Evolutionary conservation across 1,139 yeast species (phyloP), one percentile per base, ranked within the genome.

Genomic region (Geotrichum bryndzae): DNA sequence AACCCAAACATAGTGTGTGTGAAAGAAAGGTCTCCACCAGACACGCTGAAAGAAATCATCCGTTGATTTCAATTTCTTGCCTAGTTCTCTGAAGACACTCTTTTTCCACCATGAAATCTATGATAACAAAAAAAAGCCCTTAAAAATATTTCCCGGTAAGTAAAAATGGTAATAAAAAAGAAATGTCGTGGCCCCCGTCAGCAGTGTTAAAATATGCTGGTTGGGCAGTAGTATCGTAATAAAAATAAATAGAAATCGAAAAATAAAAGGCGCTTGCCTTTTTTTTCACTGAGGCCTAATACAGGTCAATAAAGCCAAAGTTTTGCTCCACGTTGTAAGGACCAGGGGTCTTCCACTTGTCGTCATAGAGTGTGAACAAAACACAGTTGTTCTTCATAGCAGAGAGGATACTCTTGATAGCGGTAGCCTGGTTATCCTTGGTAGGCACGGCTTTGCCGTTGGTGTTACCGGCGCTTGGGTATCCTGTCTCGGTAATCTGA

Each of bases 341-440:
- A 63, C 97, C 97, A 35, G 96, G 92, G n/a, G 73, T 70, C 74
- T 91, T 91, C 97, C 97, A 91, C 75, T 75, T 80, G 73, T 91
- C 97, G 71, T 91, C 80, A 74, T 76, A 90, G 18, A 91, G 84
- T 23, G 96, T 84, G 69, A 91, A 80, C 65, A 91, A 82, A 57
- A 84, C 83, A 57, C 85, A 84, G 56, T 82, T 79, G 55, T 84
- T 84, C 61, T 73, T 67, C 58, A 86, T 76, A 55, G 79, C 81
- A 31, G 82, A 77, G 58, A 90, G 75, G 54, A 89, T 84, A 35
- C 84, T 76, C 63, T 79, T 74, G 61, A 91, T 80, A 10, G 97
- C 97, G 60, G 79, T 77, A 63, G 75, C 72, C 77, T 91, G 97
- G 76, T 90, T 90, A 8, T 73, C 88, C 2, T 76, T 72, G 48